phyloP scores from a whole-genome alignment of 176 grass and related monocot species.

The Raddia guianensis region DNA sequence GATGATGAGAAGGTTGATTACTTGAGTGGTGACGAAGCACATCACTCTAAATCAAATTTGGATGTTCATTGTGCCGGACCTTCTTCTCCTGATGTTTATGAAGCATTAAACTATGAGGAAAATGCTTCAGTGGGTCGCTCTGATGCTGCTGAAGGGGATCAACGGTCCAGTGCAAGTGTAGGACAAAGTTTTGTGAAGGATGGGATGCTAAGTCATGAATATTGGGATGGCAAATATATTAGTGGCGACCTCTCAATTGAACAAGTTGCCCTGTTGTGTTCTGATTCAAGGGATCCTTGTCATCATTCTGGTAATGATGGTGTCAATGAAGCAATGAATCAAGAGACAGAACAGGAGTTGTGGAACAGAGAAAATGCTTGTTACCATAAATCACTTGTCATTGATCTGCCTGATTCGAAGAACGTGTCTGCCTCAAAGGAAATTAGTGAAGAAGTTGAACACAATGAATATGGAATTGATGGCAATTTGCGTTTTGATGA shows the following conservation, averaged over 20 bases:
- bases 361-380: conserved; percentile 29
- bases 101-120: conserved; percentile 27
- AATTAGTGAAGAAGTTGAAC: conserved; percentile 40
- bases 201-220: conserved; percentile 46
- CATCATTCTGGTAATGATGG: conserved; percentile 26
- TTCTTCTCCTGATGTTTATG: conserved; percentile 32
- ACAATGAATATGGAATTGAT: conserved; percentile 19
- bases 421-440: conserved; percentile 24
- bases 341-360: conserved; percentile 46
- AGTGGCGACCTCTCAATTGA: conserved; percentile 32
- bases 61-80: conserved; percentile 34
- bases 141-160: conserved; percentile 49
- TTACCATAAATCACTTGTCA: conserved; percentile 12
- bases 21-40: conserved; percentile 37
- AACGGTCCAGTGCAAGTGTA: conserved; percentile 33
- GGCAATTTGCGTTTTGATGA: conserved; percentile 16
- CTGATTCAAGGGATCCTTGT: conserved; percentile 23
- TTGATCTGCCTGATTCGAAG: conserved; percentile 32
- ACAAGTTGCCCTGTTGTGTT: conserved; percentile 32
- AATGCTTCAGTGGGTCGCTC: conserved; percentile 41
- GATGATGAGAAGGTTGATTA: conserved; percentile 39
- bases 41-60: conserved; percentile 41
- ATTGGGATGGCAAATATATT: conserved; percentile 46
- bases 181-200: conserved; percentile 45
- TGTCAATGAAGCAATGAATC: conserved; percentile 38